phyloP scores from a whole-genome alignment of 169 alveolate species.

The Neospora caninum region DNA sequence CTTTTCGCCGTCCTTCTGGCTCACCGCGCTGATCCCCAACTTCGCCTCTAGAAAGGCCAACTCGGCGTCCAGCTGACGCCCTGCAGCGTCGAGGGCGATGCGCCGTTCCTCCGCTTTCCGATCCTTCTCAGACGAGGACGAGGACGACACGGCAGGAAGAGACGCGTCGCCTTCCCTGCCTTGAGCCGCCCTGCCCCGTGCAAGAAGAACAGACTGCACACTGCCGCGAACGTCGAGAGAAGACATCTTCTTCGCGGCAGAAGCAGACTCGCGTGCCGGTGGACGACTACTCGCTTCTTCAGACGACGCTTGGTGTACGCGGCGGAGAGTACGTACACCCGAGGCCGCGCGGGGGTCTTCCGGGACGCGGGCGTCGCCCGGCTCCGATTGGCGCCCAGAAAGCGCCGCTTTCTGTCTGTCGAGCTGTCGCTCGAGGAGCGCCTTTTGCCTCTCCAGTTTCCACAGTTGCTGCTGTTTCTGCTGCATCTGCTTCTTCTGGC shows the following conservation, averaged over 20 bases:
- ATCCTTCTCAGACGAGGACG: neutral
- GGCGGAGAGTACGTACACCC: neutral
- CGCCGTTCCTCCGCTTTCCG: neutral
- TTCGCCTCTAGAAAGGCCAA: constrained; percentile 32
- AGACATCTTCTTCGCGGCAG: neutral
- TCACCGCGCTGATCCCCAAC: neutral
- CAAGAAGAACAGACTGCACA: neutral
- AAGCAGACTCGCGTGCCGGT: neutral
- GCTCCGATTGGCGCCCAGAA: no score
- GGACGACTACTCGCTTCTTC: neutral
- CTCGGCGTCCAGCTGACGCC: constrained; percentile 41
- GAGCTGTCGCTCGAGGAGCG: constrained; percentile 50
- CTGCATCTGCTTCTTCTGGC: neutral
- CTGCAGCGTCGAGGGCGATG: constrained; percentile 32
- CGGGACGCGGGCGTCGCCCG: no score
- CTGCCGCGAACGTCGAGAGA: constrained; percentile 3
- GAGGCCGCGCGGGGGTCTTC: neutral
- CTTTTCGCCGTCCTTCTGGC: constrained; percentile 4
- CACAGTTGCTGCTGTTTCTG: neutral
- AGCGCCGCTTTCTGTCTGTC: constrained; percentile 9
- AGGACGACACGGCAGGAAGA: neutral
- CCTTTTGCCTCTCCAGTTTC: constrained; percentile 15
- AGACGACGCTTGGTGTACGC: neutral
- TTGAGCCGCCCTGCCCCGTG: neutral
- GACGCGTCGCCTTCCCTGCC: neutral